Evolutionary conservation across 768 basidiomycete species (phyloP).

Genomic region (Pleurotus tuoliensis): DNA sequence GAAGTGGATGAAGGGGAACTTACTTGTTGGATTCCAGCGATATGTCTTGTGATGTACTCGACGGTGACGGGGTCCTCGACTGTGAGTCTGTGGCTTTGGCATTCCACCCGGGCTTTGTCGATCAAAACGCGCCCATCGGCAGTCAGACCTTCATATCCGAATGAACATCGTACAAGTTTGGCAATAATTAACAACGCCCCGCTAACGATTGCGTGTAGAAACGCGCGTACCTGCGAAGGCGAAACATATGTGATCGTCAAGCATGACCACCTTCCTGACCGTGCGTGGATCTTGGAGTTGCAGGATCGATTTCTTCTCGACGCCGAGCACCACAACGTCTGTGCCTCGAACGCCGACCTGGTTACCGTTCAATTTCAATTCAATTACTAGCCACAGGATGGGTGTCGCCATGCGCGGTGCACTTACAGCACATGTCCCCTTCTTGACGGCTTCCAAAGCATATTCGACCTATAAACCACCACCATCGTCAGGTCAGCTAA

Average conservation of each 20-base stretch:
- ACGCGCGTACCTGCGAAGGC: slow-evolving; percentile 85
- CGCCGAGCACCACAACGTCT: slow-evolving; percentile 92
- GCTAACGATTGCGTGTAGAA: not conserved
- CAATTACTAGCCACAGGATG: slow-evolving; percentile 2
- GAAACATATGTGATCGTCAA: slow-evolving; percentile 95
- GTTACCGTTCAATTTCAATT: not conserved
- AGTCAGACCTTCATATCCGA: slow-evolving; percentile 67
- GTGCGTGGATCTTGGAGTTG: slow-evolving; percentile 98
- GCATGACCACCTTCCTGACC: slow-evolving; percentile 95
- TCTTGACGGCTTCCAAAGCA: slow-evolving; percentile 94
- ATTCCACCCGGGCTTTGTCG: slow-evolving; percentile 97
- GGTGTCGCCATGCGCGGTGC: not conserved
- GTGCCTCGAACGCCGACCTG: slow-evolving; percentile 95
- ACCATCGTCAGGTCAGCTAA: not conserved
- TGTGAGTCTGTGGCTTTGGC: slow-evolving; percentile 93
- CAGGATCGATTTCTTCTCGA: slow-evolving; percentile 97
- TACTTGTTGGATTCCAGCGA: slow-evolving; percentile 99
- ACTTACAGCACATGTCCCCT: slow-evolving; percentile 93
- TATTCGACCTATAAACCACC: slow-evolving; percentile 80
- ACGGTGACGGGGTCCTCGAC: slow-evolving; percentile 98
- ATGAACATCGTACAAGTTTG: slow-evolving; percentile 2
- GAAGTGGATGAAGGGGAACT: slow-evolving; percentile 10
- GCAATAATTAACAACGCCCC: too few relatives aligned
- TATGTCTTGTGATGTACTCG: slow-evolving; percentile 96
- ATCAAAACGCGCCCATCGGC: slow-evolving; percentile 97